These are phyloP conservation scores for Aquilaria yunnanensis DNA, from an alignment of 345 rosid species.

Conservation along the genomic window DNA sequence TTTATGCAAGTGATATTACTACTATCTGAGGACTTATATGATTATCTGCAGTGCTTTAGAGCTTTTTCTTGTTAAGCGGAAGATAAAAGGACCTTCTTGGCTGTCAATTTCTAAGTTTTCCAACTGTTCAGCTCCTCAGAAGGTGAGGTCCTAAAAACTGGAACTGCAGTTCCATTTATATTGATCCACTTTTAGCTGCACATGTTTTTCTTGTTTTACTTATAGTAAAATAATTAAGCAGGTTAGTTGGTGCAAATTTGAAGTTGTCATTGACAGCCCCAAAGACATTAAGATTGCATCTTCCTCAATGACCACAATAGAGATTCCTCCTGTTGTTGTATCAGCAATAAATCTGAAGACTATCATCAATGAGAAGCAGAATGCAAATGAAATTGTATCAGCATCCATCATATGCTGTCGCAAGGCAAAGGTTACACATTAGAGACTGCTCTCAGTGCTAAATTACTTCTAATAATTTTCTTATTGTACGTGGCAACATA, in stretches of 20 bases:
- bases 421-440: constrained; percentile 79
- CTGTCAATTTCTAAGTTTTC: constrained; percentile 71
- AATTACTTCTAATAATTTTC: background rate
- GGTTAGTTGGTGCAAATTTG: constrained; percentile 99
- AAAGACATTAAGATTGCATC: constrained; percentile 51
- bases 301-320: constrained; percentile 39
- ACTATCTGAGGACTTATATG: background rate
- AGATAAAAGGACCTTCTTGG: constrained; percentile 94
- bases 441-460: constrained; percentile 11
- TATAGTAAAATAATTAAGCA: constrained; percentile 21
- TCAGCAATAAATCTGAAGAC: constrained; percentile 94
- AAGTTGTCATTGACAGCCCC: constrained; percentile 60
- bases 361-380: constrained; percentile 70
- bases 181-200: background rate
- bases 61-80: constrained; percentile 87
- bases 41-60: constrained; percentile 80
- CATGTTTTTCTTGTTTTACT: too few relatives aligned
- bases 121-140: constrained; percentile 58
- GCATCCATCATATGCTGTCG: constrained; percentile 91
- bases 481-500: background rate
- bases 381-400: constrained; percentile 77
- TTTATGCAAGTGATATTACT: too few relatives aligned
- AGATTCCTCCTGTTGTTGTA: constrained; percentile 81
- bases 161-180: constrained; percentile 9
- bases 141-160: constrained; percentile 41